Evolutionary conservation across 1,284 basidiomycete species (phyloP), one percentile per base, ranked within the genome.

Genomic region (Ceratobasidium theobromae): DNA sequence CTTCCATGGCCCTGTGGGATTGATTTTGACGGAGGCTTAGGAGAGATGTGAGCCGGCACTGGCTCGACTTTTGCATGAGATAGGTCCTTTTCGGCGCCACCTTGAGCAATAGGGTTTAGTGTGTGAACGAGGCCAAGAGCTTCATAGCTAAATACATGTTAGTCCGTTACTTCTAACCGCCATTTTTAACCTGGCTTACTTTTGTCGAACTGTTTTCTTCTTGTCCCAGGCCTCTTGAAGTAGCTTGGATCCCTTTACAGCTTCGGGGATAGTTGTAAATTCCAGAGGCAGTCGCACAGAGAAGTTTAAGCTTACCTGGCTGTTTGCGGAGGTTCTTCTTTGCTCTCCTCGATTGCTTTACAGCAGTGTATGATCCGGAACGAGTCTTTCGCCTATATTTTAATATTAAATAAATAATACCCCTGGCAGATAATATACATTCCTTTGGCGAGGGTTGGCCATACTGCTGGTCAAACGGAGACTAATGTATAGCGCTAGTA

Each of bases 221-320:
- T 85, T 86, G 76, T 97, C 91, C 95, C 95, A 98, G 55, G 86
- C 85, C 52, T 91, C 87, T 74, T 91, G 90, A 65, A 98, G 79
- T 16, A 84, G 80, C 74, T 90, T 88, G 1, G 94, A 91, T 0
- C 91, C 95, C 67, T 87, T 85, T 68, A 98, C 87, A 12, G 88
- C 89, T 92, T 71, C 52, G 41, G 35, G 68, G 32, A 41, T 52
- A 38, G 25, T 25, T 8, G 57, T 33, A 38, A 49, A 49, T 40
- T 18, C 23, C 21, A n/a, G 23, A 3, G 11, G 48, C 11, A 48
- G 1, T 12, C 30, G 18, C 32, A 46, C 12, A 12, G 46, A 3
- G 52, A 55, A 28, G 27, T 8, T 52, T 23, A 25, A 60, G 76
- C 85, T 72, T 75, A 90, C 89, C 80, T 72, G 86, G 86, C 72